phyloP scores from a whole-genome alignment of 352 stramenopile species.

The Phytophthora vignae region DNA sequence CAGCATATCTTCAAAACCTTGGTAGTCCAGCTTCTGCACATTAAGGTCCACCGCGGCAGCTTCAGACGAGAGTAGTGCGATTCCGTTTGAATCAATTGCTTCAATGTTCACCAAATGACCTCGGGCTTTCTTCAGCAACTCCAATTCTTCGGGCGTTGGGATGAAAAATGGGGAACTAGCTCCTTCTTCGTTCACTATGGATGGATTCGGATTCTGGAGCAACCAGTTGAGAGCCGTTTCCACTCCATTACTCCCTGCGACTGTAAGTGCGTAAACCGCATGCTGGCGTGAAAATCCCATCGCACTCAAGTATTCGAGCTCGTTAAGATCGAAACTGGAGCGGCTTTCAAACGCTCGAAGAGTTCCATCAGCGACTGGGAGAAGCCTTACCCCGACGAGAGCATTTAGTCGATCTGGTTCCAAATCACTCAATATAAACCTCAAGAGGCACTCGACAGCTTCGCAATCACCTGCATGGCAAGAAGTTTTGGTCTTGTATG shows the following conservation, averaged over 20 bases:
- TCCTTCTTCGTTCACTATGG: slow-evolving; percentile 29
- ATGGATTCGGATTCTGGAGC: slow-evolving; percentile 62
- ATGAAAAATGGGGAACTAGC: slow-evolving; percentile 48
- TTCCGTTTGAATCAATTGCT: slow-evolving; percentile 34
- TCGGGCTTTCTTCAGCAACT: slow-evolving; percentile 47
- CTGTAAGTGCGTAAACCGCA: slow-evolving; percentile 46
- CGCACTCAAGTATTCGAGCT: slow-evolving; percentile 60
- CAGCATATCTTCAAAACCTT: slow-evolving; percentile 67
- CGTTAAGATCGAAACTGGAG: slow-evolving; percentile 30
- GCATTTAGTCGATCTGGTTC: slow-evolving; percentile 21
- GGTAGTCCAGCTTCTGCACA: slow-evolving; percentile 54
- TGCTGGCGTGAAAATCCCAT: slow-evolving; percentile 75
- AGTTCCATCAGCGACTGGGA: slow-evolving; percentile 65
- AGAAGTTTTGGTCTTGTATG: slow-evolving; percentile 53
- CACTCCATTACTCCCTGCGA: slow-evolving; percentile 44
- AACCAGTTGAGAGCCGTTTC: slow-evolving; percentile 74
- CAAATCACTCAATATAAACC: slow-evolving; percentile 65
- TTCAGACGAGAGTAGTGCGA: slow-evolving; percentile 49
- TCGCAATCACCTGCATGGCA: slow-evolving; percentile 47
- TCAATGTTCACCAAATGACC: slow-evolving; percentile 52
- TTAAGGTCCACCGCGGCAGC: slow-evolving; percentile 47
- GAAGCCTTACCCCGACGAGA: slow-evolving; percentile 60
- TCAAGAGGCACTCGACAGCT: slow-evolving; percentile 45
- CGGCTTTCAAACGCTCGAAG: slow-evolving; percentile 48
- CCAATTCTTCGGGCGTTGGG: slow-evolving; percentile 52